A percentile compares a stretch with the other conserved stretches of the same genome.
phyloP scores from a whole-genome alignment of 305 asterid species.

The Fraxinus greggii region DNA sequence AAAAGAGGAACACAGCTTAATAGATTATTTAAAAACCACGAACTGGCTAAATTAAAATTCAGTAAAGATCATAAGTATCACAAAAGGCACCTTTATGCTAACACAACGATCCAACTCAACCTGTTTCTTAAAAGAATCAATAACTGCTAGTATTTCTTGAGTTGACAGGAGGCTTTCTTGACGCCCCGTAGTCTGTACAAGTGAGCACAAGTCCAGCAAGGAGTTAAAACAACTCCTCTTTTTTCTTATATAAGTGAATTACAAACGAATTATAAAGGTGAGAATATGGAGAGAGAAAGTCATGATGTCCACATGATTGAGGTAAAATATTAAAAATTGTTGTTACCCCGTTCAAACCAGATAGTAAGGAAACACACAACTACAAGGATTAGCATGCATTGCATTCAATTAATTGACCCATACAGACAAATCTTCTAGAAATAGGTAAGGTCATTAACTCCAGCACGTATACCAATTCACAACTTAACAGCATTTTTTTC shows the following conservation, averaged over 20 bases:
- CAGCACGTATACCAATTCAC: neutral
- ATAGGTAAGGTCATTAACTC: neutral
- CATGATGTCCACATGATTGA: neutral
- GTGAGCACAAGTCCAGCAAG: slow-evolving; percentile 22
- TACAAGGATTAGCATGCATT: neutral
- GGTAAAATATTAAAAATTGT: neutral
- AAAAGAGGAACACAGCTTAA: slow-evolving; percentile 25
- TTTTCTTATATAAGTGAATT: slow-evolving; percentile 6
- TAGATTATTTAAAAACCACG: slow-evolving; percentile 16
- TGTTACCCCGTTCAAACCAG: neutral
- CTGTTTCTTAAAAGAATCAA: slow-evolving; percentile 56
- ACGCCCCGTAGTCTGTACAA: slow-evolving; percentile 45
- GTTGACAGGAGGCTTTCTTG: slow-evolving; percentile 43
- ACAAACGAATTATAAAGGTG: neutral
- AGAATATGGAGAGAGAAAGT: slow-evolving; percentile 12
- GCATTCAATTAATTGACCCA: neutral
- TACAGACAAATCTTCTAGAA: neutral
- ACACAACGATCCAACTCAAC: slow-evolving; percentile 57
- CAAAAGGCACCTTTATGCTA: slow-evolving; percentile 62
- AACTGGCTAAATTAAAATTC: slow-evolving; percentile 19
- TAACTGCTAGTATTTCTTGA: slow-evolving; percentile 43
- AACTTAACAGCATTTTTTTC: neutral
- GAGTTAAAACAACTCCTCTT: slow-evolving; percentile 1
- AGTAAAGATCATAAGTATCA: slow-evolving; percentile 15
- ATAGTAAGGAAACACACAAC: neutral